These are phyloP conservation scores for Claviceps sp. DNA, from an alignment of 2,329 filamentous ascomycete genomes.

Conservation along the genomic window DNA sequence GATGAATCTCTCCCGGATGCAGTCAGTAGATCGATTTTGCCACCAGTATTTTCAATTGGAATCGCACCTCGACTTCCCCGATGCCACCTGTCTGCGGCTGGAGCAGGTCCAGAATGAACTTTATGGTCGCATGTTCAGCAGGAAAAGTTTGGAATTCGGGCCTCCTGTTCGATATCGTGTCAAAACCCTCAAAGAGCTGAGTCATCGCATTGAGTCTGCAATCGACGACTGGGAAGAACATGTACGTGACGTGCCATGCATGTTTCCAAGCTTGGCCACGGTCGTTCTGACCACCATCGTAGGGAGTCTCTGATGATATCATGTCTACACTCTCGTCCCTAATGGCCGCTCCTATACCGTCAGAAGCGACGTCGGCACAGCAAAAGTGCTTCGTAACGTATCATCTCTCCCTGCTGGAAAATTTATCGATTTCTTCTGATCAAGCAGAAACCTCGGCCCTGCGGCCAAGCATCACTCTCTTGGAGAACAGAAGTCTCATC, in stretches of 20 bases:
- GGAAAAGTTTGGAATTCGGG: conserved; percentile 36
- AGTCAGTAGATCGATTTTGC: conserved; percentile 39
- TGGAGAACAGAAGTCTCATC: conserved; percentile 57
- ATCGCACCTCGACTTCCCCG: conserved; percentile 49
- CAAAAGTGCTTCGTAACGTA: conserved; percentile 67
- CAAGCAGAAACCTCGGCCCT: background rate
- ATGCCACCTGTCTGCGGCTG: conserved; percentile 41
- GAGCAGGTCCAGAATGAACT: conserved; percentile 52
- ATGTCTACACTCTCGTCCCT: conserved; percentile 55
- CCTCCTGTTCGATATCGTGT: conserved; percentile 59
- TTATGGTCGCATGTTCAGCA: conserved; percentile 52
- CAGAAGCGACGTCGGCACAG: conserved; percentile 53
- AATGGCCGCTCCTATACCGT: conserved; percentile 48
- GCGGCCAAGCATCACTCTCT: conserved; percentile 39
- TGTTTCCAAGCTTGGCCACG: background rate
- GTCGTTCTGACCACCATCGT: conserved; percentile 15
- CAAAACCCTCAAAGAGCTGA: conserved; percentile 59
- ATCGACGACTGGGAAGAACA: conserved; percentile 75
- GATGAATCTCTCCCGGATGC: conserved; percentile 1
- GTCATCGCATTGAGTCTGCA: conserved; percentile 55
- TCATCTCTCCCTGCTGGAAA: conserved; percentile 24
- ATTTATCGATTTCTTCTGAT: conserved; percentile 9
- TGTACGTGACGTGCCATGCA: conserved; percentile 43
- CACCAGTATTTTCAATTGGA: conserved; percentile 73
- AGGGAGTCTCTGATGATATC: conserved; percentile 77